phyloP scores from a whole-genome alignment of 2,329 filamentous ascomycete species.

The Colletotrichum karsti region DNA sequence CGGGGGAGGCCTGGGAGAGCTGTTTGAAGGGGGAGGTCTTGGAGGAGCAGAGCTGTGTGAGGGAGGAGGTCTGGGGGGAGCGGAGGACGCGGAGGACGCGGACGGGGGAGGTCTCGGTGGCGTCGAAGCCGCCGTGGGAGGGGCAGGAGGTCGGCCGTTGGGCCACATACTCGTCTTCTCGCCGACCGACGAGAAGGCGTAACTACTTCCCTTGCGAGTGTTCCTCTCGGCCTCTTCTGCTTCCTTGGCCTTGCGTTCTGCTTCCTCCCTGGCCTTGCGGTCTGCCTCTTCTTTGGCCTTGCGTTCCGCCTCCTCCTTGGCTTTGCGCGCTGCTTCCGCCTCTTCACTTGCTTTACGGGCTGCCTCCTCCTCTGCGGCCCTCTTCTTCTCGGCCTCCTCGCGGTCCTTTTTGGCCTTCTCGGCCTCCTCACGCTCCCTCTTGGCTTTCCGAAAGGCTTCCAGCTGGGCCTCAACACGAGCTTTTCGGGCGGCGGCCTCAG shows the following conservation, averaged over 20 bases:
- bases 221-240: slow-evolving; percentile 37
- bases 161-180: slow-evolving; percentile 78
- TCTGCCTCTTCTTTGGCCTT: slow-evolving; percentile 39
- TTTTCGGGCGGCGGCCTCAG: slow-evolving; percentile 39
- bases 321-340: slow-evolving; percentile 37
- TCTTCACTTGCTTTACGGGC: slow-evolving; percentile 35
- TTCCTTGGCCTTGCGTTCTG: slow-evolving; percentile 42
- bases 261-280: slow-evolving; percentile 39
- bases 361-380: slow-evolving; percentile 35
- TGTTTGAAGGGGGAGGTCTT: slow-evolving; percentile 33
- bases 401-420: slow-evolving; percentile 52
- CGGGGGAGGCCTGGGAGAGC: no score
- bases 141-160: slow-evolving; percentile 61
- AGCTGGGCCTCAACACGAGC: slow-evolving; percentile 33
- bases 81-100: slow-evolving; percentile 19
- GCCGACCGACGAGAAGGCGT: slow-evolving; percentile 71
- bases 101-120: slow-evolving; percentile 44
- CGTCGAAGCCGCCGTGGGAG: slow-evolving; percentile 40
- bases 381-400: slow-evolving; percentile 54
- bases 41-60: slow-evolving; percentile 27
- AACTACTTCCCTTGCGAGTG: slow-evolving; percentile 58
- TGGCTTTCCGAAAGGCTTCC: slow-evolving; percentile 31
- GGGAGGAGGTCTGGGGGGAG: slow-evolving; percentile 30
- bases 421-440: slow-evolving; percentile 55
- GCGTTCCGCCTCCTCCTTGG: slow-evolving; percentile 40